Conservation (phyloP, 305 asterid genomes). For the Salvia sclarea region DNA sequence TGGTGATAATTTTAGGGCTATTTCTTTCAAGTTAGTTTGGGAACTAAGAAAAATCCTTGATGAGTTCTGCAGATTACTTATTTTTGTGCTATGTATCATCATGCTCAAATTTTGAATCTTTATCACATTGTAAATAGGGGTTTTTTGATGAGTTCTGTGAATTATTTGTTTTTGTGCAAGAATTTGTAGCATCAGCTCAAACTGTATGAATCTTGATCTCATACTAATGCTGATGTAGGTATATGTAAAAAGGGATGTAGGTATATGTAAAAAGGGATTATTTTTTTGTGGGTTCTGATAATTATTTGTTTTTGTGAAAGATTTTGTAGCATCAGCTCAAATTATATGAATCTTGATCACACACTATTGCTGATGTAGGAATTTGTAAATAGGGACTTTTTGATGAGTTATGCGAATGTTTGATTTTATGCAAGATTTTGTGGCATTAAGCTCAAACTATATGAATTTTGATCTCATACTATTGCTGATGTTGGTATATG, state of each 20-base stretch:
- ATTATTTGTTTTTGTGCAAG: neutral
- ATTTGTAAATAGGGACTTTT: neutral
- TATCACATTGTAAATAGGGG: too few relatives aligned
- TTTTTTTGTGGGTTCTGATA: neutral
- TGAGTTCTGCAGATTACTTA: neutral
- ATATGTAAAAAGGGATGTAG: conserved; percentile 11
- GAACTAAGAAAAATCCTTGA: conserved; percentile 7
- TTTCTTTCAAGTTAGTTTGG: neutral
- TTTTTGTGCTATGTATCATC: conserved; percentile 2
- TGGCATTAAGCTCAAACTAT: neutral
- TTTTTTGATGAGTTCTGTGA: conserved; percentile 5
- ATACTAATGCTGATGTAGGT: conserved; percentile 24
- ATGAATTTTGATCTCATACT: neutral
- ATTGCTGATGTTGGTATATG: neutral
- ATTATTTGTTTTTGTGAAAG: conserved; percentile 2
- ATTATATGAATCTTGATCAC: neutral
- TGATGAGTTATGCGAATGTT: too few relatives aligned
- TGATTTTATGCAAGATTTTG: conserved; percentile 11
- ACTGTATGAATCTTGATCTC: neutral
- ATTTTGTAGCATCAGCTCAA: conserved; percentile 14
- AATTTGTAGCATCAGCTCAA: conserved; percentile 6
- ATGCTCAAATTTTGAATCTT: too few relatives aligned
- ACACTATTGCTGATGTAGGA: neutral
- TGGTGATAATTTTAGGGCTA: conserved; percentile 13
- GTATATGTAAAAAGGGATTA: conserved; percentile 12